phyloP scores from a whole-genome alignment of 805 yeast species.

The Barnettozyma wickerhamii region DNA sequence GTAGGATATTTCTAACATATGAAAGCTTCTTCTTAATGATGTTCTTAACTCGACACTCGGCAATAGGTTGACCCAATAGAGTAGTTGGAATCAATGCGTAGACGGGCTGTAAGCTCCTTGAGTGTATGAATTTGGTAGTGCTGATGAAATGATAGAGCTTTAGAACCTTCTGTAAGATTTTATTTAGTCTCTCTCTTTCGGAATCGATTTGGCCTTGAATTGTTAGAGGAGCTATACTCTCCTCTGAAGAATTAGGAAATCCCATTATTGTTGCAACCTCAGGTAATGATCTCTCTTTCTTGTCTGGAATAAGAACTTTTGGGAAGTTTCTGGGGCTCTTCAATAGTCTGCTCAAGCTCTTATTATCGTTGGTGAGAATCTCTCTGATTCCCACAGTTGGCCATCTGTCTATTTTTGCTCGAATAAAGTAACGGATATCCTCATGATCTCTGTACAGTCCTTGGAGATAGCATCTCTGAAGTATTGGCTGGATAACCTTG shows the following conservation, averaged over 20 bases:
- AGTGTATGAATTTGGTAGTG: constrained; percentile 9
- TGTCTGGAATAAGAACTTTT: constrained; percentile 12
- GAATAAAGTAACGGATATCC: constrained; percentile 17
- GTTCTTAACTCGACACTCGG: constrained; percentile 18
- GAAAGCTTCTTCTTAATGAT: constrained; percentile 19
- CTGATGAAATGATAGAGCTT: constrained; percentile 17
- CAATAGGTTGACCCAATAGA: constrained; percentile 18
- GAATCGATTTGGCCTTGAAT: constrained; percentile 4
- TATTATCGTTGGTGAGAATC: constrained; percentile 7
- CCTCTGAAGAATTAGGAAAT: background rate
- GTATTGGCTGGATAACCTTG: constrained; percentile 12
- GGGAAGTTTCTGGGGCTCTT: constrained; percentile 6
- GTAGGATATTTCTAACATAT: constrained; percentile 15
- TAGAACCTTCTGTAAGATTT: constrained; percentile 19
- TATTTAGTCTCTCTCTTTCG: constrained; percentile 9
- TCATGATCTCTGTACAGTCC: constrained; percentile 20
- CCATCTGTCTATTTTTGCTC: constrained; percentile 19
- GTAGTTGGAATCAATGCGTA: constrained; percentile 19
- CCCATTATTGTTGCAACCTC: background rate
- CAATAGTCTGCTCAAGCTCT: constrained; percentile 9
- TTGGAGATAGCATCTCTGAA: constrained; percentile 17
- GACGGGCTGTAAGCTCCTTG: constrained; percentile 16
- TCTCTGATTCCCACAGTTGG: constrained; percentile 17
- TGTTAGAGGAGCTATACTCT: constrained; percentile 1
- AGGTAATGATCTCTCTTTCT: constrained; percentile 14